Evolutionary conservation across 495 filamentous ascomycete species (phyloP).

Genomic region (Usnea hakonensis): DNA sequence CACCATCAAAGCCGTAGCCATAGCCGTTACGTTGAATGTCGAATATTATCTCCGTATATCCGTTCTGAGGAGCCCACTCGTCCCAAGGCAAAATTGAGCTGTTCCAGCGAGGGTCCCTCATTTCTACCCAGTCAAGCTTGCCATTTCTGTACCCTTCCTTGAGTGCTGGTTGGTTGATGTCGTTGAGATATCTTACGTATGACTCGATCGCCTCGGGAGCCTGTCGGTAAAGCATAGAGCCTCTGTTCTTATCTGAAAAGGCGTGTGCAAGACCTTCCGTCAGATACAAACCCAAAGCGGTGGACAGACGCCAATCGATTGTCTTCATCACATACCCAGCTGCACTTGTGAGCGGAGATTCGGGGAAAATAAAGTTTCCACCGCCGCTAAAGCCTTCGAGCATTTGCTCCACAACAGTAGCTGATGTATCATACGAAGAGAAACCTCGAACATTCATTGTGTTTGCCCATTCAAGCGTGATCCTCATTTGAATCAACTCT

Average conservation of each 20-base stretch:
- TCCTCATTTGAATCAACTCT: slow-evolving; percentile 11
- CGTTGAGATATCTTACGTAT: slow-evolving; percentile 9
- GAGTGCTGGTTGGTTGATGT: slow-evolving; percentile 2
- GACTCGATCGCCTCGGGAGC: background rate
- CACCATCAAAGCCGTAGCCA: slow-evolving; percentile 13
- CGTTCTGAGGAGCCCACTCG: slow-evolving; percentile 15
- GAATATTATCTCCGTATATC: slow-evolving; percentile 13
- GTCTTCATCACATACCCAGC: slow-evolving; percentile 4
- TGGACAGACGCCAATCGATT: slow-evolving; percentile 13
- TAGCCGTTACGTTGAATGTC: slow-evolving; percentile 15
- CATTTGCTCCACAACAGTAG: slow-evolving; percentile 5
- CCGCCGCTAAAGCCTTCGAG: slow-evolving; percentile 2
- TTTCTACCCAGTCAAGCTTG: slow-evolving; percentile 15
- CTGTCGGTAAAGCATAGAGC: slow-evolving; percentile 10
- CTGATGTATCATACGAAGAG: background rate
- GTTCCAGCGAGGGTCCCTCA: slow-evolving; percentile 10
- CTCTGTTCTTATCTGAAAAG: slow-evolving; percentile 1
- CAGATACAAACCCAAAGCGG: slow-evolving; percentile 8
- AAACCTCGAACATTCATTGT: slow-evolving; percentile 10
- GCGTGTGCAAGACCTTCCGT: slow-evolving; percentile 11
- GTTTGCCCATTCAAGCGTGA: slow-evolving; percentile 14
- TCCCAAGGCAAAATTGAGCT: slow-evolving; percentile 10
- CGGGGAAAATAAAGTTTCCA: background rate
- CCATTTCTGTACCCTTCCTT: slow-evolving; percentile 13
- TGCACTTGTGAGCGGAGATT: background rate